Evolutionary conservation across 805 yeast genomes (phyloP).

Genomic region (Hanseniaspora taiwanica): DNA sequence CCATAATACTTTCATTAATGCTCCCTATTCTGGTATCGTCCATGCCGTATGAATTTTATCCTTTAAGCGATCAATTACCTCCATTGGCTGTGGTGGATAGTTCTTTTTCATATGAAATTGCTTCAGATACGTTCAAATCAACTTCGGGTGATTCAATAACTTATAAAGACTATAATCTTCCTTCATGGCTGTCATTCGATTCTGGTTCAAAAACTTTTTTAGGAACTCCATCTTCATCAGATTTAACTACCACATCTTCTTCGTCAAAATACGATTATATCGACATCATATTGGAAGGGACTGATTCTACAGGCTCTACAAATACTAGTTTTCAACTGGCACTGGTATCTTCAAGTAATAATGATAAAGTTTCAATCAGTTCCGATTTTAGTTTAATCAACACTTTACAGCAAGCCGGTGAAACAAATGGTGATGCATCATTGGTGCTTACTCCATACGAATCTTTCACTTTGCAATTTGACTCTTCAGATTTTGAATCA

Average conservation of each 20-base stretch:
- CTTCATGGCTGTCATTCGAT: slow-evolving; percentile 74
- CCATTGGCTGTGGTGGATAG: slow-evolving; percentile 67
- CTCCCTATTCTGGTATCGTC: neutral
- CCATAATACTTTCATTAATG: neutral
- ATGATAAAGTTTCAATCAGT: slow-evolving; percentile 26
- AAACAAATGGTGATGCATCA: slow-evolving; percentile 65
- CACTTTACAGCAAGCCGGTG: slow-evolving; percentile 51
- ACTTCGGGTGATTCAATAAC: slow-evolving; percentile 27
- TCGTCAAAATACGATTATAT: slow-evolving; percentile 33
- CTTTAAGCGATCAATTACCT: slow-evolving; percentile 56
- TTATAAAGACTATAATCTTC: slow-evolving; percentile 48
- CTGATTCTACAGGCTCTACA: slow-evolving; percentile 40
- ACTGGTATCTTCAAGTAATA: slow-evolving; percentile 38
- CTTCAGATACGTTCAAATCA: slow-evolving; percentile 49
- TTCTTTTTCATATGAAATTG: slow-evolving; percentile 49
- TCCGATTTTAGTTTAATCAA: slow-evolving; percentile 28
- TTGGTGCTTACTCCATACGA: slow-evolving; percentile 62
- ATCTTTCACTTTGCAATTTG: slow-evolving; percentile 51
- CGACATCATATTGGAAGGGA: slow-evolving; percentile 45
- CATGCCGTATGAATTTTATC: slow-evolving; percentile 23
- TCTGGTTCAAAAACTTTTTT: slow-evolving; percentile 40
- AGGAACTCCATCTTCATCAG: slow-evolving; percentile 45
- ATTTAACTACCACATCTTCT: slow-evolving; percentile 10
- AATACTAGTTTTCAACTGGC: slow-evolving; percentile 43
- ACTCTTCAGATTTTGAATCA: slow-evolving; percentile 31